Evolutionary conservation across 495 filamentous ascomycete species (phyloP), one percentile per base, ranked within the genome.

Genomic region (Aspergillus cavernicola): DNA sequence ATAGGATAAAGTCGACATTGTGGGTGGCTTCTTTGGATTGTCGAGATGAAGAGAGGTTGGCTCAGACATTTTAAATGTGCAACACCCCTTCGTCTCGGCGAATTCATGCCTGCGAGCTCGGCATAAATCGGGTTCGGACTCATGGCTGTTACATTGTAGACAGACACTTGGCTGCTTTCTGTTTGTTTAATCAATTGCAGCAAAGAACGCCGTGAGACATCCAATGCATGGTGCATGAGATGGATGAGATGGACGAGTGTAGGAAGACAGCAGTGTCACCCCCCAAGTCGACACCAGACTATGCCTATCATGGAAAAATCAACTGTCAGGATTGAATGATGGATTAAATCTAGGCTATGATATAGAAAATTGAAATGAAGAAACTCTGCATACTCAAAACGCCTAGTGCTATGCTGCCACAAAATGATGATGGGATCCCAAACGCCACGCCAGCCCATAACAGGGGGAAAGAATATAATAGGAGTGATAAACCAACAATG

Each of bases 371-470:
- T 28, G 24, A 28, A 28, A 4, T 4, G 9, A 9, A 9, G 9
- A 28, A 28, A 4, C 24, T 28, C 24, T 28, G 24, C 24, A 28
- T 4, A 20, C 24, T 16, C n/a, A 10, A n/a, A 58, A 59, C 52
- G 41, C 52, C 52, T 31, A 37, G 26, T 55, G 57, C 57, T 55
- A 59, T 59, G 57, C 57, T 55, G 26, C 48, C 22, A 36, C 41
- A 7, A 29, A 18, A 29, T 29, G 26, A 33, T 10, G 11, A 33
- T 7, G 31, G 12, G 31, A 19, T 13, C 26, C 28, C 19, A 51
- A 55, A 55, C 57, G 42, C 57, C 57, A 51, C 29, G 46, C 51
- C 46, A 41, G 20, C 36, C 36, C 3, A 24, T 24, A 28, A 19
- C 23, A 43, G n/a, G 23, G 20, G 33, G 35, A 23, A 38, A 22